Conservation (phyloP, 208 protist species). For the Naegleria gruberi region DNA sequence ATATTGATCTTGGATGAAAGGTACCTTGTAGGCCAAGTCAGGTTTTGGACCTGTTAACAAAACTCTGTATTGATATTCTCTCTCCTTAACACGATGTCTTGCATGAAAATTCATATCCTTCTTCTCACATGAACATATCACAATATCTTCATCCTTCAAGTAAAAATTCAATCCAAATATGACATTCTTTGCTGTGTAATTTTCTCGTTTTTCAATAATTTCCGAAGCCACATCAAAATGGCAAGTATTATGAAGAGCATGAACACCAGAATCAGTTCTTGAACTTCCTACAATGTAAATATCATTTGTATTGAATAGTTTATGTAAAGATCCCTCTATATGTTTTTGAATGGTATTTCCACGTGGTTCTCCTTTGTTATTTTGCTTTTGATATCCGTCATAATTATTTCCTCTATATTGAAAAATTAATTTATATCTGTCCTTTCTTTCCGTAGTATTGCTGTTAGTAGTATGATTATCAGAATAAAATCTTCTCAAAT, state of each 20-base stretch:
- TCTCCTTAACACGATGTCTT: neutral
- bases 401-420: neutral
- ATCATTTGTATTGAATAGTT: neutral
- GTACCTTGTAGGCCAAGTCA: neutral
- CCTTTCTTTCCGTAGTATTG: neutral
- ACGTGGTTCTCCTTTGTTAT: neutral
- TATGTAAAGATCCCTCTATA: neutral
- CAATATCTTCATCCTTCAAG: neutral
- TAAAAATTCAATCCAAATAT: neutral
- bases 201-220: neutral
- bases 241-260: neutral
- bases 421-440: neutral
- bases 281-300: neutral
- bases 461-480: neutral
- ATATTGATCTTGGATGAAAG: neutral
- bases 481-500: neutral
- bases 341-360: neutral
- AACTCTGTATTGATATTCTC: neutral
- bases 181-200: neutral
- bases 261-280: neutral
- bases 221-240: neutral
- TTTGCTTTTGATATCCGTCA: slow-evolving; percentile 2
- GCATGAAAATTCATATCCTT: neutral
- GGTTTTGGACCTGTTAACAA: neutral
- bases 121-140: neutral